Evolutionary conservation across 2,329 filamentous ascomycete species (phyloP), one percentile per base, ranked within the genome.

Genomic region (Pyrenophora teres): DNA sequence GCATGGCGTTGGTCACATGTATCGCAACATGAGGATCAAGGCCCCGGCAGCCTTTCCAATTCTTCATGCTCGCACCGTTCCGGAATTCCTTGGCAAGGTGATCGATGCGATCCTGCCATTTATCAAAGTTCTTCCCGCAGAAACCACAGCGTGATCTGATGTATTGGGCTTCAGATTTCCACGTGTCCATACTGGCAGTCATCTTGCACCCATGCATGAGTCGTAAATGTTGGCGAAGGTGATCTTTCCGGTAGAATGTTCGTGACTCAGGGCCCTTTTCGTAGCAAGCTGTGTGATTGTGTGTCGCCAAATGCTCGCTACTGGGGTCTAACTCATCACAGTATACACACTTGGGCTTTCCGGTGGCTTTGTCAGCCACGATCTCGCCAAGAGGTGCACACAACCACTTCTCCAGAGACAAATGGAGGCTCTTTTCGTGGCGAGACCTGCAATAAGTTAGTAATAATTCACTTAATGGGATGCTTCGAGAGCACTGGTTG

Each of bases 231-330:
- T 86, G 83, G 42, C 83, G 79, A 10, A 86, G 75, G 62, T 86
- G 83, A 60, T 86, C 83, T 67, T 86, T 86, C 21, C 83, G 76
- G 62, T 83, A 85, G 65, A 86, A 86, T 0, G 82, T 85, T 31
- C 84, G 80, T 59, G 89, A 86, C 48, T 83, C 80, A 1, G 80
- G 57, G 3, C 81, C 81, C 65, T 88, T 84, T 64, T 91, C 87
- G 56, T 85, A 84, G 67, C 89, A 92, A 12, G 83, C 74, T 30
- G 74, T 73, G 65, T 83, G 83, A 57, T 85, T 84, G 72, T 87
- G 84, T 6, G 74, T 76, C 58, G 84, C 83, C 13, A 86, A 65
- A 66, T 87, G 84, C 12, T 81, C 80, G 19, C 75, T 68, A 6
- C 77, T 77, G 0, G 84, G 83, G 44, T 85, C 78, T 19, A 77